Conservation (phyloP, 2,329 filamentous ascomycete genomes). For the Colletotrichum sp. region DNA sequence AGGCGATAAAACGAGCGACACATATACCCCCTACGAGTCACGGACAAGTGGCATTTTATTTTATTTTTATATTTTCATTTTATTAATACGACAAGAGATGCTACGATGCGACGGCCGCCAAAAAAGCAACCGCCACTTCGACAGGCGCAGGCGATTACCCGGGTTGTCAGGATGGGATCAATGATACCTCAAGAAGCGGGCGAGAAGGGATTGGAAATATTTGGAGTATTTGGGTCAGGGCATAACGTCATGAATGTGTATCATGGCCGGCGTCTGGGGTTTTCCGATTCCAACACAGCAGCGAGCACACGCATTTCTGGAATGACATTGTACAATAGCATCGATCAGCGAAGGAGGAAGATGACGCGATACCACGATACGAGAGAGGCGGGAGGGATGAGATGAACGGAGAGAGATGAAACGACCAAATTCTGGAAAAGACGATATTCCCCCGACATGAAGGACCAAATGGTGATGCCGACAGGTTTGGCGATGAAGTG, state of each 20-base stretch:
- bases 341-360: not conserved
- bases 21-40: not conserved
- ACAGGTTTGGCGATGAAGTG: not conserved
- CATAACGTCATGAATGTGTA: slow-evolving; percentile 11
- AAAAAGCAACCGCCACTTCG: not conserved
- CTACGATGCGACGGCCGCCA: slow-evolving; percentile 13
- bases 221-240: slow-evolving; percentile 14
- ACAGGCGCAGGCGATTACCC: slow-evolving; percentile 5
- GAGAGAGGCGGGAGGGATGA: not conserved
- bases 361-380: slow-evolving; percentile 1
- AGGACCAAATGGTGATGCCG: not conserved
- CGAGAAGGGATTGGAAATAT: not conserved
- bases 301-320: slow-evolving; percentile 15
- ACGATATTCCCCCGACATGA: not conserved
- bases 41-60: not conserved
- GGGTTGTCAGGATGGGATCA: slow-evolving; percentile 3
- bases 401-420: not conserved
- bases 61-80: not conserved
- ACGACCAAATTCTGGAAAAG: not conserved
- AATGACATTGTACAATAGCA: slow-evolving; percentile 20
- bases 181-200: slow-evolving; percentile 3
- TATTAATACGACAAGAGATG: slow-evolving; percentile 3
- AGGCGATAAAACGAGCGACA: not conserved
- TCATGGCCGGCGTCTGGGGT: slow-evolving; percentile 16
- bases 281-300: slow-evolving; percentile 16